Evolutionary conservation across 139 green algal genomes (phyloP), one percentile per base, ranked within the genome.

Genomic region (Desmodesmus armatus): DNA sequence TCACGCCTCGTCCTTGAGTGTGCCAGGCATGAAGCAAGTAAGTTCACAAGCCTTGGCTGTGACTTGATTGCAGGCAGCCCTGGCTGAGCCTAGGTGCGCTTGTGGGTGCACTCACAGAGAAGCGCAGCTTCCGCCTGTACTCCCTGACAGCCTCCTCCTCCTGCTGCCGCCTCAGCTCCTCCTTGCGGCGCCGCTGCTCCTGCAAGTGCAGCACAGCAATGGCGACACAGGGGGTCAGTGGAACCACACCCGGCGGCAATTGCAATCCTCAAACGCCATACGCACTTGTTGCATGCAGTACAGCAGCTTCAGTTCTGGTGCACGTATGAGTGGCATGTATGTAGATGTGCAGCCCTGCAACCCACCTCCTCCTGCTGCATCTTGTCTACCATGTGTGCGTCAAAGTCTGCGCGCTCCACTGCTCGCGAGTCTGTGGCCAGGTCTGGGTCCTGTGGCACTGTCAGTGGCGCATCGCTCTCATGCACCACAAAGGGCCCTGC

Each of bases 401-500:
- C 88, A 83, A 94, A 94, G 13, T 65, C 80, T 11, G 73, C 55
- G 40, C 91, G 87, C 63, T 88, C 85, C 21, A 23, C 78, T 0
- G 89, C 91, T 0, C 91, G 75, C 11, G 29, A 40, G 1, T 83
- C 82, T 23, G 87, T 94, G 25, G 51, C 51, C 58, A 94, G 88
- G 49, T 40, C 19, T 58, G 88, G 51, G 3, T 89, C 83, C 60
- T 82, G 39, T 4, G 91, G 91, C 47, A 91, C 84, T 19, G 91
- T 94, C 55, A 94, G 76, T 17, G 62, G 55, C 21, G 76, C 31
- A 25, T 83, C 55, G 17, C 75, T 79, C 13, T 86, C 65, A 19
- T 87, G 65, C 3, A 83, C 60, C 39, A 63, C 47, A 60, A 83
- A 93, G 0, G 91, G 83, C 1, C 83, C 33, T 13, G 80, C 89